phyloP scores from a whole-genome alignment of 2,329 filamentous ascomycete genomes.

The Thielaviopsis musarum region DNA sequence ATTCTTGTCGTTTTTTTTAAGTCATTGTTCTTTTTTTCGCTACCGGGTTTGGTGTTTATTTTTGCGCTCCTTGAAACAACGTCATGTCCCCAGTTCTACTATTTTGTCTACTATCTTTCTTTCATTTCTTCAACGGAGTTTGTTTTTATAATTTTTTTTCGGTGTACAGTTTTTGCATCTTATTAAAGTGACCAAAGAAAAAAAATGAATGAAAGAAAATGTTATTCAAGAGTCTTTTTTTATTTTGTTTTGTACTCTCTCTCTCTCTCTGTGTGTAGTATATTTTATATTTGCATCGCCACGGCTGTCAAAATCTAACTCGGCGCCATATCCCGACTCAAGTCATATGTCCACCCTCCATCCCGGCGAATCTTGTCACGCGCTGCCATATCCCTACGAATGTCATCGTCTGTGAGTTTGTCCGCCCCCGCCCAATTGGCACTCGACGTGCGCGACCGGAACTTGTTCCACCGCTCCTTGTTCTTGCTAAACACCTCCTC shows the following conservation, averaged over 20 bases:
- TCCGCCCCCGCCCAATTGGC: constrained; percentile 86
- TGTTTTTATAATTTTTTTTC: neutral
- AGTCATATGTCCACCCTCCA: constrained; percentile 67
- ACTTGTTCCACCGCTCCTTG: constrained; percentile 71
- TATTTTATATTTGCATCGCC: neutral
- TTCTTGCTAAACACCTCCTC: constrained; percentile 91
- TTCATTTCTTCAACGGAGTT: neutral
- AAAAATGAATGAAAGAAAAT: neutral
- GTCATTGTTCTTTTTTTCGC: neutral
- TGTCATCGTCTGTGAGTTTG: constrained; percentile 71
- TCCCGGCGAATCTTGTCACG: constrained; percentile 65
- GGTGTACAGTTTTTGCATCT: neutral
- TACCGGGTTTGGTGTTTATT: neutral
- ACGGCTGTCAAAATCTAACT: neutral
- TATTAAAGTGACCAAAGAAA: neutral
- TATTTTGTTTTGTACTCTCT: neutral
- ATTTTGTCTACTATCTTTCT: neutral
- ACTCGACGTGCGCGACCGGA: constrained; percentile 79
- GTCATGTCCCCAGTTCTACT: neutral
- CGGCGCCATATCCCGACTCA: constrained; percentile 31
- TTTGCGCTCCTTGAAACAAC: neutral
- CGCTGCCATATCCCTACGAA: constrained; percentile 60
- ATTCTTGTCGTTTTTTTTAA: neutral
- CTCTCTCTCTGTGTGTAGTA: neutral
- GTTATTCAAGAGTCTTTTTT: too few species aligned